A percentile compares a stretch with the other conserved stretches of the same genome.
Evolutionary conservation across 352 stramenopile genomes (phyloP).

Genomic region (Pythium aristosporum): DNA sequence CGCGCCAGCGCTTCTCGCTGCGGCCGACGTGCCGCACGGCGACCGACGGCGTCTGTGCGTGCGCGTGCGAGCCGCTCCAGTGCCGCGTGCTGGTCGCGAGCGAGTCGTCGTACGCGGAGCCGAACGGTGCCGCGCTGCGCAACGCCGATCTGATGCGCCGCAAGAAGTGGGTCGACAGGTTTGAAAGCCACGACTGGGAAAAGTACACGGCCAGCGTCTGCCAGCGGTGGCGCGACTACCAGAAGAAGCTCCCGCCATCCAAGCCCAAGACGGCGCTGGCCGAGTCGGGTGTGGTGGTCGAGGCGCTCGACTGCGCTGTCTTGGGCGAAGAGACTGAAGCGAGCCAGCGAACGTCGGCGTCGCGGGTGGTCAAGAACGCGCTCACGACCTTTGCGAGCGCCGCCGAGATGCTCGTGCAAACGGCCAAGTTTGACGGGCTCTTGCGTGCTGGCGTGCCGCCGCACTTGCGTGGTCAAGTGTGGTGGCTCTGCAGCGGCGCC

Average conservation of each 20-base stretch:
- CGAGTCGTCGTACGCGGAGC: neutral
- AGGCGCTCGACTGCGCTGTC: neutral
- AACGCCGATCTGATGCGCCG: conserved; percentile 19
- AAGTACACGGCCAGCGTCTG: conserved; percentile 39
- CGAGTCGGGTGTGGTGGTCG: conserved; percentile 17
- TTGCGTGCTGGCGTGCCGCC: conserved; percentile 64
- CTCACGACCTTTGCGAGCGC: conserved; percentile 50
- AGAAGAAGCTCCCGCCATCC: conserved; percentile 43
- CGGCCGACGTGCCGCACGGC: conserved; percentile 8
- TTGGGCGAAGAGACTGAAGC: neutral
- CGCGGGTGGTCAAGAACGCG: conserved; percentile 45
- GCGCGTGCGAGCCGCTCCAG: conserved; percentile 19
- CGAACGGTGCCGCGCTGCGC: conserved; percentile 4
- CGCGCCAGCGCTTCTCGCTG: conserved; percentile 48
- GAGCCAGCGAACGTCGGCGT: conserved; percentile 23
- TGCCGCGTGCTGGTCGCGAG: conserved; percentile 10
- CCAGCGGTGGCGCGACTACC: conserved; percentile 73
- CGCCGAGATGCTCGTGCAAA: conserved; percentile 49
- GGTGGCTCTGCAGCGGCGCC: conserved; percentile 79
- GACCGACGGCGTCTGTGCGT: conserved; percentile 21
- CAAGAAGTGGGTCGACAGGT: conserved; percentile 64
- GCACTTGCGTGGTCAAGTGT: conserved; percentile 67
- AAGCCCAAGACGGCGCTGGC: neutral
- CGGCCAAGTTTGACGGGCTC: conserved; percentile 65
- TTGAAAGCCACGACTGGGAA: conserved; percentile 50